Base-by-base conservation (phyloP, 495 filamentous ascomycete species). In the Penicillium riverlandense region DNA sequence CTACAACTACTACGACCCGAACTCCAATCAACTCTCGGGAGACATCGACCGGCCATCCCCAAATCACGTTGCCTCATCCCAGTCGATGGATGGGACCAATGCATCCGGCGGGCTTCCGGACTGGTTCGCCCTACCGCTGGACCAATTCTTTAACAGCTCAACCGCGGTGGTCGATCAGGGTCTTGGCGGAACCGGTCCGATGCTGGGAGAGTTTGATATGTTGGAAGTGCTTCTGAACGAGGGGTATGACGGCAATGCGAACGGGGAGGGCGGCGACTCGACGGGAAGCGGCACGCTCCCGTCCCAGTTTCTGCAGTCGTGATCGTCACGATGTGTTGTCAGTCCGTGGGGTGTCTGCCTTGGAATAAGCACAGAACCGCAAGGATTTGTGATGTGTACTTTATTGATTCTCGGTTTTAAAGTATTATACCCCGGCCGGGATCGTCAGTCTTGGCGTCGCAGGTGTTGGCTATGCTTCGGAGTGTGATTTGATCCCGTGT, bases 71-170 rank as follows among this genome's bases (percentile, higher is more conserved):
- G 36, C 58, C 12, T 59, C 58, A 16, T 67, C 57, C 12, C 68
- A 65, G 33, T 41, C 55, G 10, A 54, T 63, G 42, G 52, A 57
- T 33, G 62, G 66, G 31, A 56, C 49, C 22, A 50, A 56, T 16
- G 52, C 61, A 31, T 56, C 61, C 1, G 59, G 62, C n/a, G 57
- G 52, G 2, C 54, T 69, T 12, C 59, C 74, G 8, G 70, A 77
- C 44, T 67, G 67, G 66, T 72, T 71, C 41, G 65, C 64, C 0
- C 63, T 76, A 11, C 66, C 70, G 1, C 55, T 74, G 7, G 66
- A 77, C 44, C 69, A 79, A 46, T 72, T 80, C 50, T 69, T 72
- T 38, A 77, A 72, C 28, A 76, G 71, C 40, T 71, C 69, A 0
- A 65, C 58, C 11, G 61, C 61, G 5, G 68, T 65, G 11, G 70